These are phyloP conservation scores for Fusarium scirpi DNA, from an alignment of 2,329 filamentous ascomycete species.

Conservation along the genomic window DNA sequence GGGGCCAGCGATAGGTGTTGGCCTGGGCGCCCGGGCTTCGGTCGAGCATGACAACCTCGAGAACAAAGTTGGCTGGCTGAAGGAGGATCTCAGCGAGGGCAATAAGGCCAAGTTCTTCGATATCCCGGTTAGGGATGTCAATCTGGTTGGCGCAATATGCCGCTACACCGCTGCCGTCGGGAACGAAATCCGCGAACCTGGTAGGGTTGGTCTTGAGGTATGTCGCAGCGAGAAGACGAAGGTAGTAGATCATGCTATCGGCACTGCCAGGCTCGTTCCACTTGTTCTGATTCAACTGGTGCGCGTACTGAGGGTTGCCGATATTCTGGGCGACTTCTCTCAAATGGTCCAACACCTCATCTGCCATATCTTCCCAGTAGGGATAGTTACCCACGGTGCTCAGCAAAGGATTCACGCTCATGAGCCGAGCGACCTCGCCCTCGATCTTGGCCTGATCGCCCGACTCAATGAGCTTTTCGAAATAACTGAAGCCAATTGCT, in stretches of 20 bases:
- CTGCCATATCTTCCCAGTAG: slow-evolving; percentile 82
- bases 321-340: slow-evolving; percentile 71
- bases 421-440: slow-evolving; percentile 78
- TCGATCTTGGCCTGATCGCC: slow-evolving; percentile 74
- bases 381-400: slow-evolving; percentile 77
- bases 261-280: slow-evolving; percentile 81
- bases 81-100: slow-evolving; percentile 83
- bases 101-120: slow-evolving; percentile 88
- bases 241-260: slow-evolving; percentile 86
- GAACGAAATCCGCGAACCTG: slow-evolving; percentile 79
- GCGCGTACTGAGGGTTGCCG: slow-evolving; percentile 68
- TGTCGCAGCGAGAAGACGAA: slow-evolving; percentile 82
- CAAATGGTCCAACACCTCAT: slow-evolving; percentile 78
- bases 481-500: slow-evolving; percentile 95
- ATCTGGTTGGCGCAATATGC: slow-evolving; percentile 78
- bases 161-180: slow-evolving; percentile 69
- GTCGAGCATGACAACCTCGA: slow-evolving; percentile 93
- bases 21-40: slow-evolving; percentile 82
- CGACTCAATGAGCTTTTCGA: slow-evolving; percentile 81
- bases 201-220: slow-evolving; percentile 82
- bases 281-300: slow-evolving; percentile 66
- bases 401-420: slow-evolving; percentile 77
- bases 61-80: slow-evolving; percentile 79
- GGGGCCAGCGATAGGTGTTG: slow-evolving; percentile 75
- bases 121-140: slow-evolving; percentile 82